Evolutionary conservation across 2,329 filamentous ascomycete genomes (phyloP), one percentile per base, ranked within the genome.

Genomic region (Aureobasidium uvarum): DNA sequence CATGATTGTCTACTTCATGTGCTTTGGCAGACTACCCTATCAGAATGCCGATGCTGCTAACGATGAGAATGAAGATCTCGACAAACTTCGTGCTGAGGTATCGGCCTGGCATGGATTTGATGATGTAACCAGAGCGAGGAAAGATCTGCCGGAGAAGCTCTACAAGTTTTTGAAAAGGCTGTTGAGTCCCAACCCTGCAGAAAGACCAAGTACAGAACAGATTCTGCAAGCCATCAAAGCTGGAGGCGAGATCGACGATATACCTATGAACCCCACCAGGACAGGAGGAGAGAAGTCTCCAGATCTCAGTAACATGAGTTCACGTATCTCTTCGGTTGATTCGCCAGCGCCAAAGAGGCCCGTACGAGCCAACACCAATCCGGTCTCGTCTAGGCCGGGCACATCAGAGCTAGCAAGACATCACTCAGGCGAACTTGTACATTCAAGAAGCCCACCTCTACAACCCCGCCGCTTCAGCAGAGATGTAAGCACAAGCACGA

Each of bases 1-100:
- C 56, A 97, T 99, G 94, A 98, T 98, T 65, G 83, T 99, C 3
- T 96, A 98, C 76, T 99, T 99, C 74, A 89, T 99, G 83, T 99
- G 95, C 75, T 99, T 99, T 74, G 91, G 89, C 1, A 85, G 89
- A 54, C 83, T 99, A 13, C 95, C 95, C 0, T 74, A 73, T 48
- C 68, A 72, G 2, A 68, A 71, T 18, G 68, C 72, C 11, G 64
- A 68, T 16, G 72, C 71, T 18, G 66, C 70, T 6, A 63, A 68
- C 20, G 93, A 97, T 75, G 93, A 97, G 72, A 86, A 92, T 64
- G 94, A 97, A 74, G 92, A 97, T 69, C 81, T 96, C 10, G 91
- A 96, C 70, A 81, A 87, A 69, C 83, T 97, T 33, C 86, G 92
- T 33, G 89, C 84, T 3, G 93, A 97, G 75, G 97, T 97, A 62